A percentile compares a stretch with the other conserved stretches of the same genome.
These are phyloP conservation scores for Corymbia citriodora DNA, from an alignment of 441 rosid species.

Conservation along the genomic window DNA sequence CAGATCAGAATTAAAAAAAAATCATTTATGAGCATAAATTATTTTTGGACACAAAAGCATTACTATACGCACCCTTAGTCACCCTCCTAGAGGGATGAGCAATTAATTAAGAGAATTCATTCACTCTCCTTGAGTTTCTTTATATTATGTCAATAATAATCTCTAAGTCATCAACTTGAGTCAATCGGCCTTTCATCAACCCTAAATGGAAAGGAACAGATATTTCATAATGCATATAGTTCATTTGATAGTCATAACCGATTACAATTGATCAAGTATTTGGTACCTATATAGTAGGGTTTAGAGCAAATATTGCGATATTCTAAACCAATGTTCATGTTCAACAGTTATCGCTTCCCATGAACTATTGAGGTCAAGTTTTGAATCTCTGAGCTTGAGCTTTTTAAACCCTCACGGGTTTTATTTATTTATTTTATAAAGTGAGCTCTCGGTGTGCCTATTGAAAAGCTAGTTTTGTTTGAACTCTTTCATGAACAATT, in stretches of 20 bases:
- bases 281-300: neutral
- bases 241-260: neutral
- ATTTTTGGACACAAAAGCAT: rapidly evolving
- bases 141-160: neutral
- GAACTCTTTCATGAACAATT: neutral
- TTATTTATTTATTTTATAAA: neutral
- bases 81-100: neutral
- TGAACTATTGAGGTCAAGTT: neutral
- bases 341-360: neutral
- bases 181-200: neutral
- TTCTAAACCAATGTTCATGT: neutral
- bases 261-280: neutral
- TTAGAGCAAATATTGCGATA: neutral
- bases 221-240: neutral
- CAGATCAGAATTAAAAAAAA: too few species aligned
- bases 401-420: neutral
- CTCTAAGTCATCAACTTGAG: neutral
- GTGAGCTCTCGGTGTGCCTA: neutral
- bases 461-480: neutral
- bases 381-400: neutral
- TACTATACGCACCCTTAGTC: neutral
- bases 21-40: too few species aligned
- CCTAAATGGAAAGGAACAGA: neutral
- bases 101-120: neutral
- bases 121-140: neutral